Base-by-base conservation (phyloP, 1,139 yeast species). In the Sugiyamaella xylanicola region DNA sequence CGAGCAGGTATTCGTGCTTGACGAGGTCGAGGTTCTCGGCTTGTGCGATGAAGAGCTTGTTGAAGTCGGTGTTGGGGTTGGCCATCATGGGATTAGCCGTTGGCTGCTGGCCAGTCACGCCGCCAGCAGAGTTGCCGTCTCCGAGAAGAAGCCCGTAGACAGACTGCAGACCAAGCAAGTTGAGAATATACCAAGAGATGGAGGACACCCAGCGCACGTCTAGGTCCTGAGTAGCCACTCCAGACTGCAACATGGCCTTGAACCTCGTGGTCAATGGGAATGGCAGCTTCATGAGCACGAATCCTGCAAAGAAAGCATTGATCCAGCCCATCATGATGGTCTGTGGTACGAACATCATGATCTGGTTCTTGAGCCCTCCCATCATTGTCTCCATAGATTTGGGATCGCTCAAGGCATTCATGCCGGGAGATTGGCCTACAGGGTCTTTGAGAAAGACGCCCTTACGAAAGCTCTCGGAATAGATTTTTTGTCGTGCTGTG, bases 271-370 rank as follows among this genome's bases (percentile, higher is more conserved):
- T 93, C 54, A 93, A 74, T 1, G 97, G 96, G 71, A 86, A 86
- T 19, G 93, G 93, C 53, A 86, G 71, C 66, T 83, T 82, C 86
- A 86, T 88, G 50, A 92, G 81, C 19, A 93, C 87, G 65, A 91
- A 90, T 0, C 97, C 98, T 7, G 95, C 91, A 70, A 91, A 93
- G 74, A 93, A 90, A 65, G 85, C 89, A 69, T 90, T 90, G 62
- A 92, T 93, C 97, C 97, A 93, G 63, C 92, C 92, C 97, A 93
- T 92, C 64, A 92, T 86, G 48, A 91, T 71, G 0, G 97, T 90
- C 72, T 93, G 98, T 0, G 98, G 97, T 17, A 91, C 82, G 68
- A 86, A 89, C 71, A 84, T 88, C 70, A 92, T 84, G 64, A 90
- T 75, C 66, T 90, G 92, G 3, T 86, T 85, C 68, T 89, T 89